These are phyloP conservation scores for Bipolaris oryzae DNA, from an alignment of 2,329 filamentous ascomycete genomes.

Conservation along the genomic window DNA sequence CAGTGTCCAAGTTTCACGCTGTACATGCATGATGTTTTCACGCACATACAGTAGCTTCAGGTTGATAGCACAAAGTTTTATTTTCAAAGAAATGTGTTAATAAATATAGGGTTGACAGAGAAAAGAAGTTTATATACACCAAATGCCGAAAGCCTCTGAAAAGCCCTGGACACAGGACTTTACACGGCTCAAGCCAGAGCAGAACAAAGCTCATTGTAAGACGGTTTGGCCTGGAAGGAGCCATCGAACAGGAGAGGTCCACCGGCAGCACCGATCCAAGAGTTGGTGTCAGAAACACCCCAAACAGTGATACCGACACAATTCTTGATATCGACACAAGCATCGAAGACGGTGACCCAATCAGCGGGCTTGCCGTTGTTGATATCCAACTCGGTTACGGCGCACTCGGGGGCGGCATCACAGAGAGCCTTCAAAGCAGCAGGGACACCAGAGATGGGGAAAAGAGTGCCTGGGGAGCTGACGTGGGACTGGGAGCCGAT, in stretches of 20 bases:
- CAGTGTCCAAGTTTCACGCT: no score
- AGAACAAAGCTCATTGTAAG: slow-evolving; percentile 40
- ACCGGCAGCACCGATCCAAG: slow-evolving; percentile 47
- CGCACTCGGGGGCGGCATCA: slow-evolving; percentile 61
- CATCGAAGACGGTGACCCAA: slow-evolving; percentile 61
- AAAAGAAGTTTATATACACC: no score
- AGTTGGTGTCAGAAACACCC: slow-evolving; percentile 54
- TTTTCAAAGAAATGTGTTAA: no score
- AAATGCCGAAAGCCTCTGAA: no score
- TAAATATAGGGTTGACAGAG: no score
- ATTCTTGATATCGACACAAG: slow-evolving; percentile 63
- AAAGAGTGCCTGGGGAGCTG: slow-evolving; percentile 37
- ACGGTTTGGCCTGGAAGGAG: slow-evolving; percentile 51
- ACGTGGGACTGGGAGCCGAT: slow-evolving; percentile 67
- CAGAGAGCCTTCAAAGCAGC: slow-evolving; percentile 62
- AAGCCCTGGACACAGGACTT: no score
- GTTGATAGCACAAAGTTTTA: no score
- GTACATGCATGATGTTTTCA: no score
- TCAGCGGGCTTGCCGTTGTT: slow-evolving; percentile 61
- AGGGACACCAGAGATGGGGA: slow-evolving; percentile 53
- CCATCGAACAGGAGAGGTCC: slow-evolving; percentile 53
- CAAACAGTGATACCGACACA: slow-evolving; percentile 72
- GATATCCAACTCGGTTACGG: slow-evolving; percentile 73
- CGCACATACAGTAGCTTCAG: no score
- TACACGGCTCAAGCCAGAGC: slow-evolving; percentile 9